A percentile compares a stretch with the other conserved stretches of the same genome.
phyloP scores from a whole-genome alignment of 805 yeast species.

The Candida insectalens region DNA sequence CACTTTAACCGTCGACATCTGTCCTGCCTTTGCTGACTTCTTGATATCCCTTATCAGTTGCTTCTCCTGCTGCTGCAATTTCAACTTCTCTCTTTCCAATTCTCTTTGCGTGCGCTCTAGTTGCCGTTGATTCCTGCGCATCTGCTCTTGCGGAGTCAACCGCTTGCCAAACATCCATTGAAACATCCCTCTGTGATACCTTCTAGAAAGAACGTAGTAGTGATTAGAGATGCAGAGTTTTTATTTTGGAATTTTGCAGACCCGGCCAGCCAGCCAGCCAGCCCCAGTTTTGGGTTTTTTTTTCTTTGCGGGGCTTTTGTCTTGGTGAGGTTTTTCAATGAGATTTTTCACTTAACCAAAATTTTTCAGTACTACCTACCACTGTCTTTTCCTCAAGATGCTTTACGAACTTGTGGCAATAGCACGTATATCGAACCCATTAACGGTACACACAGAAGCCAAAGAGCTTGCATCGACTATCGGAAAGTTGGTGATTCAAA shows the following conservation, averaged over 20 bases:
- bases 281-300: no score
- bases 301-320: no score
- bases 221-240: no score
- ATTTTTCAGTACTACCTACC: not conserved
- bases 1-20: conserved; percentile 79
- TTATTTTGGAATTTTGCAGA: no score
- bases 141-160: conserved; percentile 87
- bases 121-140: conserved; percentile 92
- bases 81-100: conserved; percentile 75
- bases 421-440: conserved; percentile 65
- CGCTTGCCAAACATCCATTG: conserved; percentile 96
- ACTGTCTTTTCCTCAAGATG: conserved; percentile 34
- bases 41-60: conserved; percentile 78
- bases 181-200: conserved; percentile 41
- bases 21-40: conserved; percentile 85
- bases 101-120: conserved; percentile 92
- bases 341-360: not conserved
- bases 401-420: conserved; percentile 85
- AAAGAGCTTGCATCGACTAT: conserved; percentile 50
- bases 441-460: conserved; percentile 46
- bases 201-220: no score
- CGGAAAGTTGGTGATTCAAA: conserved; percentile 73
- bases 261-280: no score
- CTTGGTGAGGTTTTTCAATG: not conserved
- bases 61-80: conserved; percentile 88